Conservation (phyloP, 495 filamentous ascomycete species). For the Penicillium canariense region DNA sequence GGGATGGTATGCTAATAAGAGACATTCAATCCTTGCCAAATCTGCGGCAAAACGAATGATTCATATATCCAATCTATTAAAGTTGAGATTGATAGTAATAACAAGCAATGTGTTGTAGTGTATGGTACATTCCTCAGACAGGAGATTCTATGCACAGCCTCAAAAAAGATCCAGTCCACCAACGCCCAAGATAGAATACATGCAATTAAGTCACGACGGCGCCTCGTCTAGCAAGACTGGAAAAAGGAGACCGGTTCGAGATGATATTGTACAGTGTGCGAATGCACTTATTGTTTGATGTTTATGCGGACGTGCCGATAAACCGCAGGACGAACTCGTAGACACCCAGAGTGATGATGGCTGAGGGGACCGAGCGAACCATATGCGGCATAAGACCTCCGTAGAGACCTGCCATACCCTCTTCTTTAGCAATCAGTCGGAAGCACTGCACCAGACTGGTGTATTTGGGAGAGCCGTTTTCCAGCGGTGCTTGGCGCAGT, state of each 20-base stretch:
- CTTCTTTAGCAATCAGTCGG: constrained; percentile 75
- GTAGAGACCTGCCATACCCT: constrained; percentile 77
- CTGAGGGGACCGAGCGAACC: constrained; percentile 80
- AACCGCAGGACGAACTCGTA: constrained; percentile 78
- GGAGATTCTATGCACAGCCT: constrained; percentile 24
- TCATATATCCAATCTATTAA: background rate
- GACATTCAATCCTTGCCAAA: background rate
- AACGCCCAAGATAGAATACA: constrained; percentile 19
- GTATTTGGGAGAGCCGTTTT: constrained; percentile 73
- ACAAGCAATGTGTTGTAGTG: constrained; percentile 3
- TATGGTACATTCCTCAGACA: constrained; percentile 23
- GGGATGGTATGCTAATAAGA: background rate
- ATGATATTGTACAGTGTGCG: constrained; percentile 19
- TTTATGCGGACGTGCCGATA: constrained; percentile 19
- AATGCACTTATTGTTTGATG: background rate
- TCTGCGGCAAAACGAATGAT: no score
- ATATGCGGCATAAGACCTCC: constrained; percentile 86
- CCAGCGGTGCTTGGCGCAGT: constrained; percentile 74
- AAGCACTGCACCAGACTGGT: constrained; percentile 81
- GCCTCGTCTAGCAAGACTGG: constrained; percentile 6
- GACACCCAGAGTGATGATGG: constrained; percentile 89
- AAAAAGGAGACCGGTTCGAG: constrained; percentile 1
- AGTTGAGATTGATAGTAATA: constrained; percentile 2
- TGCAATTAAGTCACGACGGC: constrained; percentile 19
- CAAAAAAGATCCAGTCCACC: constrained; percentile 11